Percentiles rank a stretch among this genome's conserved stretches.
Conservation (phyloP, 2,329 filamentous ascomycete species). For the Metarhizium rileyi region DNA sequence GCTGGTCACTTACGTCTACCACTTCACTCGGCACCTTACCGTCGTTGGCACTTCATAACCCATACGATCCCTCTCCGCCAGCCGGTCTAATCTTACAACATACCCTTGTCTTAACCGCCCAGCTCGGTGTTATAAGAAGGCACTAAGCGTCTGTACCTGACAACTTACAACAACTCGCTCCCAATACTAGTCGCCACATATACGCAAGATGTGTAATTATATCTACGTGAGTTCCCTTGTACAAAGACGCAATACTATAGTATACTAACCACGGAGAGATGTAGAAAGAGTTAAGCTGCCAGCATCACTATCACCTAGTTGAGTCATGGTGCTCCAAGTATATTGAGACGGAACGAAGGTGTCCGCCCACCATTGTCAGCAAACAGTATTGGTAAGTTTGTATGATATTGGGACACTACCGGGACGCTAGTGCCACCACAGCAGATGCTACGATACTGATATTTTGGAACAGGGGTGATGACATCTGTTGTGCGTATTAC, state of each 20-base stretch:
- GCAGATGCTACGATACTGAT: conserved; percentile 14
- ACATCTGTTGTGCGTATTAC: conserved; percentile 32
- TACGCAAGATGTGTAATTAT: conserved; percentile 38
- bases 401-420: background rate
- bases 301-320: conserved; percentile 39
- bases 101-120: background rate
- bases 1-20: background rate
- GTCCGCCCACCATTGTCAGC: conserved; percentile 32
- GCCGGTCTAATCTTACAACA: background rate
- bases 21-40: background rate
- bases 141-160: background rate
- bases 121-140: background rate
- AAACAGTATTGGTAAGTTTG: conserved; percentile 34
- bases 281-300: conserved; percentile 42
- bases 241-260: background rate
- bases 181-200: background rate
- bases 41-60: background rate
- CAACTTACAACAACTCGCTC: background rate
- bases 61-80: background rate
- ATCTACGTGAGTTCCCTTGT: conserved; percentile 30
- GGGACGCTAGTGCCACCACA: background rate
- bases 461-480: conserved; percentile 26
- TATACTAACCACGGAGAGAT: background rate
- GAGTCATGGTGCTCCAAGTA: conserved; percentile 37
- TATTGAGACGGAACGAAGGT: conserved; percentile 33